These are phyloP conservation scores for Viola pubescens DNA, from an alignment of 441 rosid genomes.

Conservation along the genomic window DNA sequence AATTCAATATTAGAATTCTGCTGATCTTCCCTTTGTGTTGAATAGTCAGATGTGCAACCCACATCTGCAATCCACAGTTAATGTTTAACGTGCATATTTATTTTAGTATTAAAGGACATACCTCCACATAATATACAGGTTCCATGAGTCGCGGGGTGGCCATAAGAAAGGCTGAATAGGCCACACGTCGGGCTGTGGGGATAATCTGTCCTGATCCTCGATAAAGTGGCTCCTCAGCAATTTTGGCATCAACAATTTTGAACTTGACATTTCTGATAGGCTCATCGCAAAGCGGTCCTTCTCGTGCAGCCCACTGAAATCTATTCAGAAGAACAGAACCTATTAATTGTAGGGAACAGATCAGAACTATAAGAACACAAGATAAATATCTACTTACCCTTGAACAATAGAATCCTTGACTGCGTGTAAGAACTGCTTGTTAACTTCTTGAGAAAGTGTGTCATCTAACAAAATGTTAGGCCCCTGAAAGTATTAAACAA, in stretches of 20 bases:
- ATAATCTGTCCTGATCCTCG: constrained; percentile 98
- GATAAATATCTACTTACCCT: constrained; percentile 41
- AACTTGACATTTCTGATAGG: constrained; percentile 96
- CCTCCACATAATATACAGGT: constrained; percentile 97
- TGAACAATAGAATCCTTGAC: constrained; percentile 94
- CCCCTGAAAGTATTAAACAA: constrained; percentile 43
- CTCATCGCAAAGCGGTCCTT: constrained; percentile 98
- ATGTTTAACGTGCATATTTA: neutral
- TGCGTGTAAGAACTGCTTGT: constrained; percentile 66
- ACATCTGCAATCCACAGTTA: neutral
- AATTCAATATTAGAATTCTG: constrained; percentile 1
- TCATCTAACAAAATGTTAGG: constrained; percentile 90
- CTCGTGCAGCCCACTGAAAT: constrained; percentile 98
- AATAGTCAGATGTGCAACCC: too few species aligned
- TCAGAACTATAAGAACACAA: neutral
- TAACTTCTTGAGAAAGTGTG: constrained; percentile 92
- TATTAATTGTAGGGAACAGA: neutral
- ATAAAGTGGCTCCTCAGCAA: constrained; percentile 84
- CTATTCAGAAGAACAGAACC: constrained; percentile 27
- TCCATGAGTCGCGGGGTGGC: constrained; percentile 98
- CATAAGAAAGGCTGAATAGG: constrained; percentile 88
- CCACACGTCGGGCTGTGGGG: constrained; percentile 92
- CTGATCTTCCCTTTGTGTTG: neutral
- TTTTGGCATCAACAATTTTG: constrained; percentile 89
- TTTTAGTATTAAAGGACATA: constrained; percentile 18